Conservation (phyloP, 441 rosid species). For the Populus hybrid region DNA sequence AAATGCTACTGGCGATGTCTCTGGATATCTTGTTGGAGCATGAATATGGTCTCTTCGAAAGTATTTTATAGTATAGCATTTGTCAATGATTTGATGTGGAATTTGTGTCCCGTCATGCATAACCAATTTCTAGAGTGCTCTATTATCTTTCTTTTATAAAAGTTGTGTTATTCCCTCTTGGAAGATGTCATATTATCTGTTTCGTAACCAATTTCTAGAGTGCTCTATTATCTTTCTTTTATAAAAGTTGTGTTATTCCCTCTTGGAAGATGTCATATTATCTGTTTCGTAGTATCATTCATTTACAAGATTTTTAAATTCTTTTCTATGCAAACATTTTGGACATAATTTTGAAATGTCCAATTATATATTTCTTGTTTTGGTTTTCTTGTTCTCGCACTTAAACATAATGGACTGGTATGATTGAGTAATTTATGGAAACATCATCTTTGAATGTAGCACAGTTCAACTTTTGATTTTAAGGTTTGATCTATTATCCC, state of each 20-base stretch:
- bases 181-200: neutral
- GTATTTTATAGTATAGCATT: neutral
- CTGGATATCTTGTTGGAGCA: slow-evolving; percentile 1
- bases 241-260: neutral
- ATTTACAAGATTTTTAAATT: neutral
- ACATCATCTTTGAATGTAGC: no score
- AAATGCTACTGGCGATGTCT: neutral
- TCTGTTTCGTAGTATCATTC: neutral
- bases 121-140: neutral
- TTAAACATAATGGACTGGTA: no score
- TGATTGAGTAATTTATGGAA: no score
- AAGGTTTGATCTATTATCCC: neutral
- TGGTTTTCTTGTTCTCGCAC: no score
- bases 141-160: neutral
- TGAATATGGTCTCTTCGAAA: neutral
- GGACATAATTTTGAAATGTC: neutral
- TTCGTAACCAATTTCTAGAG: neutral
- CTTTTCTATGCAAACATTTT: neutral
- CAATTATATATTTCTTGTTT: no score
- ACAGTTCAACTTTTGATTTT: neutral
- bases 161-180: neutral
- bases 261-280: neutral
- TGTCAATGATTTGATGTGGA: neutral
- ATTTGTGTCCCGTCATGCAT: neutral
- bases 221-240: neutral